These are phyloP conservation scores for Fragaria vesca DNA, from an alignment of 306 rosid species.

Conservation along the genomic window DNA sequence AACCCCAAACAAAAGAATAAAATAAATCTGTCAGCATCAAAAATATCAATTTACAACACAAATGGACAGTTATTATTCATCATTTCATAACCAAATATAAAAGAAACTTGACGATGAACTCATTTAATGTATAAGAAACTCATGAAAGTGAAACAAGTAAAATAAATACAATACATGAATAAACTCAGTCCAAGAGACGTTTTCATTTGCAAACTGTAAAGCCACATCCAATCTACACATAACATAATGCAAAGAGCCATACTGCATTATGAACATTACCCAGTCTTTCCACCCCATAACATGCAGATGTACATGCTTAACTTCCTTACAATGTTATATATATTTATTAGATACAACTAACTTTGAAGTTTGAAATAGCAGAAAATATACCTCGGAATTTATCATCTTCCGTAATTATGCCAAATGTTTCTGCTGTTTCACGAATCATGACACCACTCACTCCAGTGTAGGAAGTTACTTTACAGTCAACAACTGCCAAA, in stretches of 20 bases:
- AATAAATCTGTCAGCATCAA: conserved; percentile 15
- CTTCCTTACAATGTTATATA: neutral
- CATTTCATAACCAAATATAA: neutral
- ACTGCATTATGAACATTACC: neutral
- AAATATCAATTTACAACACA: neutral
- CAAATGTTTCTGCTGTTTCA: conserved; percentile 85
- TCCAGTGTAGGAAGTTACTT: conserved; percentile 52
- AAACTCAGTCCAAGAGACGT: neutral
- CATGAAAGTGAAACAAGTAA: neutral
- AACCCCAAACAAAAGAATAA: neutral
- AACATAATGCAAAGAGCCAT: neutral
- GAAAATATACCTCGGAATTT: conserved; percentile 54
- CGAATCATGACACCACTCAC: conserved; percentile 72
- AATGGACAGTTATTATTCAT: neutral
- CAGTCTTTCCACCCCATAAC: neutral
- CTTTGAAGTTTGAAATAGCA: conserved; percentile 17
- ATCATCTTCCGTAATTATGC: conserved; percentile 63
- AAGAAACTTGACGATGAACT: neutral
- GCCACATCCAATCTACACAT: neutral
- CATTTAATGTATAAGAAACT: neutral
- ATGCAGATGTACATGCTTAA: neutral
- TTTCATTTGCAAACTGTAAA: neutral
- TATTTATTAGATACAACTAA: neutral
- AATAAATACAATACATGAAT: neutral
- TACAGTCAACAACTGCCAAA: conserved; percentile 72